Evolutionary conservation across 2,329 filamentous ascomycete genomes (phyloP), one percentile per base, ranked within the genome.

Genomic region (Hirsutella thompsonii): DNA sequence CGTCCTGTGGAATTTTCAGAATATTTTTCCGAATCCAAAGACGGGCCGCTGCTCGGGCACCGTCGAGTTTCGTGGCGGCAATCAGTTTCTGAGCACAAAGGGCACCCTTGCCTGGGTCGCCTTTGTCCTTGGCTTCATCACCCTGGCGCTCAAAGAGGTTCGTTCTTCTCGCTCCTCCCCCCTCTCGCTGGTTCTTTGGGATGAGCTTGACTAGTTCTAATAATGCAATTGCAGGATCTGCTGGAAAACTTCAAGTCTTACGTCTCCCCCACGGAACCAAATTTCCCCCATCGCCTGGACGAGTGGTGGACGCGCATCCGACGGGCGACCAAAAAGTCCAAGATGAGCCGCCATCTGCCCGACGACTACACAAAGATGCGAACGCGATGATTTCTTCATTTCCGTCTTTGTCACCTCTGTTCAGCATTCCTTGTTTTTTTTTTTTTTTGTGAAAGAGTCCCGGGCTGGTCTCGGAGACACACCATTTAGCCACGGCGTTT

Each of bases 1-100:
- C 42, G 61, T 63, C 10, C 46, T 63, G 30, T 63, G 61, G 61
- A 62, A 63, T 40, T 63, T 64, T 37, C 55, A 62, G 42, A 63
- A 63, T 44, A 59, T 60, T 43, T 59, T 60, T 39, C 54, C 59
- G 1, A 55, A 56, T 40, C 57, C 58, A 35, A 62, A 57, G 52
- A 61, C 56, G 32, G 58, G 57, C 5, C 46, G 55, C 35, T 62
- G 57, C 36, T 60, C 57, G 8, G 60, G 60, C 0, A 63, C 61
- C 1, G 55, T 63, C 18, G 61, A 63, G 50, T 63, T 63, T 37
- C 55, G 61, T 2, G 60, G 61, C 11, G 61, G 60, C 2, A 62
- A 60, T 42, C 60, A 63, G 47, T 63, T 63, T 42, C 49, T 63
- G 42, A 54, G 49, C 38, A 61, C 59, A 3, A 57, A 52, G 36